Conservation (phyloP, 257 asterid genomes). For the Solanum habrochaites region DNA sequence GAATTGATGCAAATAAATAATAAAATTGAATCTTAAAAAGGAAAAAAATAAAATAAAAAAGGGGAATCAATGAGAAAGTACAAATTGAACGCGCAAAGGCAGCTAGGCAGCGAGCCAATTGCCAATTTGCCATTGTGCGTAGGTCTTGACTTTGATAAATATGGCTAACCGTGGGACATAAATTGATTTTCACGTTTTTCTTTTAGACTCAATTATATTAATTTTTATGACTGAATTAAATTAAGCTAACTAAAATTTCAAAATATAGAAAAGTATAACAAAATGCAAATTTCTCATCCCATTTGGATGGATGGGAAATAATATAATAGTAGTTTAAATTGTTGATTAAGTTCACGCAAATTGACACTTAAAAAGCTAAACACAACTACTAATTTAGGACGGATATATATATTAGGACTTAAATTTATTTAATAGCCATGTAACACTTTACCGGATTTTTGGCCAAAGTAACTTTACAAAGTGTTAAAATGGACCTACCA, state of each 20-base stretch:
- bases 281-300: background rate
- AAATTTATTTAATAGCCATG: background rate
- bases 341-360: background rate
- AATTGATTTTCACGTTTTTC: background rate
- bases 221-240: background rate
- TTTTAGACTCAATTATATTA: background rate
- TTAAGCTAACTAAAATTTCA: background rate
- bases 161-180: background rate
- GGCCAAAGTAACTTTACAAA: background rate
- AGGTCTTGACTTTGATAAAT: background rate
- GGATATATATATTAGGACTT: background rate
- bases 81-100: slow-evolving; percentile 1
- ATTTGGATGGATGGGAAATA: background rate
- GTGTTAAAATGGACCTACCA: background rate
- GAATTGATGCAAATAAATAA: background rate
- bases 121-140: background rate
- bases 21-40: background rate
- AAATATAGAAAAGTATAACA: background rate
- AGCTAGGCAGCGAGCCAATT: background rate
- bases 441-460: background rate
- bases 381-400: background rate
- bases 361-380: background rate
- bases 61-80: background rate
- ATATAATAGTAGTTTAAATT: background rate
- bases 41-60: background rate